Base-by-base conservation (phyloP, 1,284 basidiomycete genomes). In the Trametes versicolor region DNA sequence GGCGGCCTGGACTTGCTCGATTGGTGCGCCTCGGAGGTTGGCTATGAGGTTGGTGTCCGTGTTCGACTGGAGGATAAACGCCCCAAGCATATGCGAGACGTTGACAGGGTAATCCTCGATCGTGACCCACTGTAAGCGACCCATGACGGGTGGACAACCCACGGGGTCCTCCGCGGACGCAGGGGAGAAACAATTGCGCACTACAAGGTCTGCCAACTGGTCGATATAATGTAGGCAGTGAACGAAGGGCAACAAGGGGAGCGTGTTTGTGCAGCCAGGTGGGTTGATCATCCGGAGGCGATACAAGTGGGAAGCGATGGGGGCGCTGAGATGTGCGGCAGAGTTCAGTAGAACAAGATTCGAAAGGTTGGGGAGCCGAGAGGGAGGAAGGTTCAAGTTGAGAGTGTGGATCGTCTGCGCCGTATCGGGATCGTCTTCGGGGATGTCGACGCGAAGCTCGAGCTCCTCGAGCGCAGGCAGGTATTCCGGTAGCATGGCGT, bases 61-160 rank as follows among this genome's bases (percentile, higher is more conserved):
- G 15, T 45, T 12, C 12, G 48, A n/a, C 2, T 49, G 48, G n/a
- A 57, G 13, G 9, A 52, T 43, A 4, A 62, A n/a, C 15, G 55
- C 47, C 2, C 54, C 52, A 37, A 62, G 29, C 12, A 62, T 57
- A 4, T 51, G 49, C 13, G 39, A 47, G 52, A 62, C 52, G 29
- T 39, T 57, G 29, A 36, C 10, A 0, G 55, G 54, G 29, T 47
- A 50, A 9, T 62, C 61, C 49, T 62, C 48, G 8, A 62, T 57
- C 21, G 2, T 29, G 27, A 62, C 39, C n/a, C 9, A 45, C 12
- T 23, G 19, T 4, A 62, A 12, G 15, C 39, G 60, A 7, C 47
- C 32, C 13, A n/a, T 43, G 29, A 25, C 13, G 5, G 25, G 53
- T 7, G 9, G 7, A 13, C 32, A 53, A 12, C 45, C 23, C 0